Evolutionary conservation across 805 yeast genomes (phyloP).

Genomic region (Kodamaea kaohsiungensis): DNA sequence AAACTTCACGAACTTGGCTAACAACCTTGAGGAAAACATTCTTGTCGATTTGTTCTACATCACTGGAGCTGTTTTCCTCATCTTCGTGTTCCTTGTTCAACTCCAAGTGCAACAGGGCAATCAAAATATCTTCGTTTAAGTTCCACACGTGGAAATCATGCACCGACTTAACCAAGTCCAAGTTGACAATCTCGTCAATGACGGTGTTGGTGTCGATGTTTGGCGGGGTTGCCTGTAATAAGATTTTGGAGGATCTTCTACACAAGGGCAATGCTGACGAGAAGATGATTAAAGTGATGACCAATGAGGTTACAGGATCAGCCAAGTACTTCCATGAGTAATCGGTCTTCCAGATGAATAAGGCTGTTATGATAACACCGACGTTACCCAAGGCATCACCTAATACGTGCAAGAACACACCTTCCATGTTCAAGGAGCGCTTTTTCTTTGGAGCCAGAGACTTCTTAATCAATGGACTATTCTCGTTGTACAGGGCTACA

Average conservation of each 20-base stretch:
- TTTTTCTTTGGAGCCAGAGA: constrained; percentile 17
- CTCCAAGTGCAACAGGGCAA: constrained; percentile 89
- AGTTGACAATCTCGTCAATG: constrained; percentile 60
- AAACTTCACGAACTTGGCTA: constrained; percentile 68
- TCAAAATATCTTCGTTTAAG: constrained; percentile 78
- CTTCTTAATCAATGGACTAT: constrained; percentile 29
- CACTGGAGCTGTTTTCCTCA: constrained; percentile 27
- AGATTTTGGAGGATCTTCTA: constrained; percentile 78
- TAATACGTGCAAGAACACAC: constrained; percentile 90
- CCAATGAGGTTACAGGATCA: constrained; percentile 83
- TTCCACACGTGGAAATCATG: constrained; percentile 98
- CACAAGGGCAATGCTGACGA: constrained; percentile 91
- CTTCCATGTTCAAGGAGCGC: constrained; percentile 93
- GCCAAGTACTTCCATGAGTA: constrained; percentile 83
- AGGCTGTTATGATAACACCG: constrained; percentile 88
- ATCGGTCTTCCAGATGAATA: constrained; percentile 92
- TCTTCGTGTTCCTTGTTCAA: constrained; percentile 32
- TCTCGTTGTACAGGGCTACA: constrained; percentile 43
- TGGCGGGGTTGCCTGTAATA: constrained; percentile 92
- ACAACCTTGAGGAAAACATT: constrained; percentile 64
- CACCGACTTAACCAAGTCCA: constrained; percentile 76
- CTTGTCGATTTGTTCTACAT: constrained; percentile 48
- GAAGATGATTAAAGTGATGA: constrained; percentile 86
- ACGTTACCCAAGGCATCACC: constrained; percentile 96
- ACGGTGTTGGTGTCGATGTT: constrained; percentile 75